Conservation (phyloP, 2,329 filamentous ascomycete genomes). For the Trichoderma koningii region DNA sequence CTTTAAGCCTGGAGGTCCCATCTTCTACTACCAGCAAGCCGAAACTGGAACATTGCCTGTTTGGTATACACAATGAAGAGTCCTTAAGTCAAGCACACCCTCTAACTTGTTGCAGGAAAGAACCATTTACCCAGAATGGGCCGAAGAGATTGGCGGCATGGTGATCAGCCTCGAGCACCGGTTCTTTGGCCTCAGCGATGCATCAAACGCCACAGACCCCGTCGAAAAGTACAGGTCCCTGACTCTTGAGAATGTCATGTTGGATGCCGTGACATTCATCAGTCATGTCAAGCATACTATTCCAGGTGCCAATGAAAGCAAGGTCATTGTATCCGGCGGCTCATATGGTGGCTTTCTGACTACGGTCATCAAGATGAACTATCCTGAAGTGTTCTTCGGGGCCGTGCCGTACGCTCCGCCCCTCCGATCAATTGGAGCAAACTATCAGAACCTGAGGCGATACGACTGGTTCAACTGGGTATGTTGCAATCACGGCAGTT, state of each 20-base stretch:
- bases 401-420: background rate
- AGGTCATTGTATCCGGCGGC: background rate
- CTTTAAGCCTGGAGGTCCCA: background rate
- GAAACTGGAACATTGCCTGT: background rate
- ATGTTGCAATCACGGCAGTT: background rate
- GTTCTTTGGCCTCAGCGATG: background rate
- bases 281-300: background rate
- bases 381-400: background rate
- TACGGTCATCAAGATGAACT: background rate
- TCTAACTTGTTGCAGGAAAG: background rate
- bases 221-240: background rate
- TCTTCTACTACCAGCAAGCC: background rate
- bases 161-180: slow-evolving; percentile 2
- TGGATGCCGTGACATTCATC: slow-evolving; percentile 1
- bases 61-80: background rate
- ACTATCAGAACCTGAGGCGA: background rate
- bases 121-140: background rate
- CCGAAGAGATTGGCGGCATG: background rate
- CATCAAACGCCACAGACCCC: background rate
- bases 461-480: slow-evolving; percentile 1
- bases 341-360: slow-evolving; percentile 2
- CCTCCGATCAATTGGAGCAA: background rate
- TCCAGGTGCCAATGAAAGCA: background rate
- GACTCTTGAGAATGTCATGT: background rate
- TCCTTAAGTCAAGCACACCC: background rate